A percentile compares a stretch with the other conserved stretches of the same genome.
phyloP scores from a whole-genome alignment of 2,329 filamentous ascomycete species.

The Mycogone perniciosa region DNA sequence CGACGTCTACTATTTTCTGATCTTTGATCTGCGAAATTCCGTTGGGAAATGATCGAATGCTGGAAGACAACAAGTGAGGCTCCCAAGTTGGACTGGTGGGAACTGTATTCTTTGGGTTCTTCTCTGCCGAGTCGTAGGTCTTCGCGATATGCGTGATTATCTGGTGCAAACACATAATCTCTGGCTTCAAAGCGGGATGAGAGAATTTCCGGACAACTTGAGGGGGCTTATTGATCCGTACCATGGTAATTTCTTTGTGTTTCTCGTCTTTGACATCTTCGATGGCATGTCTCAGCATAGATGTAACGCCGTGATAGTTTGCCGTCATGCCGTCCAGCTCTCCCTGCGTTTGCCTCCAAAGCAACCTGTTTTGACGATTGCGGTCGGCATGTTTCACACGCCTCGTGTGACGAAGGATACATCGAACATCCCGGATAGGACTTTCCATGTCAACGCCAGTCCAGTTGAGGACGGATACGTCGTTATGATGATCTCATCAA shows the following conservation, averaged over 20 bases:
- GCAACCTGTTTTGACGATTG: background rate
- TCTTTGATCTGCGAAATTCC: too few relatives aligned
- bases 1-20: too few relatives aligned
- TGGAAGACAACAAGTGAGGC: too few relatives aligned
- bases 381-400: background rate
- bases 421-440: slow-evolving; percentile 7
- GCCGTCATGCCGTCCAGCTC: background rate
- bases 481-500: slow-evolving; percentile 8
- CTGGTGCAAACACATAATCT: background rate
- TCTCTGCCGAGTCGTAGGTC: too few relatives aligned
- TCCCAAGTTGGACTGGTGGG: too few relatives aligned
- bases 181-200: background rate
- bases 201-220: background rate
- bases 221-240: background rate
- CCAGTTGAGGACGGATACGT: slow-evolving; percentile 10
- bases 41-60: too few relatives aligned
- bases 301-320: background rate
- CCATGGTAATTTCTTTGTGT: background rate
- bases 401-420: slow-evolving; percentile 7
- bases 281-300: background rate
- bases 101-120: too few relatives aligned
- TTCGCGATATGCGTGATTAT: too few relatives aligned
- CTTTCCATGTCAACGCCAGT: slow-evolving; percentile 7
- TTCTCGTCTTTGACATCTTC: slow-evolving; percentile 1
- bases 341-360: background rate